A percentile compares a stretch with the other conserved stretches of the same genome.
Evolutionary conservation across 768 basidiomycete genomes (phyloP).

Genomic region (Suillus sp.): DNA sequence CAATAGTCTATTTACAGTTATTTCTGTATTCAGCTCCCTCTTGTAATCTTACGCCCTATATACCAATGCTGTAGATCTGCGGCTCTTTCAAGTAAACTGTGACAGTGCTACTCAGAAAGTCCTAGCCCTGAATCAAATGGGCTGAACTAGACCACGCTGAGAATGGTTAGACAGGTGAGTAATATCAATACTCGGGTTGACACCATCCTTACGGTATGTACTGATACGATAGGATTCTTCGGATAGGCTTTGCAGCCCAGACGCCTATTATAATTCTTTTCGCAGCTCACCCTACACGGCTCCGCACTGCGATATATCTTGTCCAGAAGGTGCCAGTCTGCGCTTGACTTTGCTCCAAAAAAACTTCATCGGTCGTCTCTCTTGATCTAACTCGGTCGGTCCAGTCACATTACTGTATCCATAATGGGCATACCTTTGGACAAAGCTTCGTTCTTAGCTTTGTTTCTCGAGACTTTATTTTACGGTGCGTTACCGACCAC

Average conservation of each 20-base stretch:
- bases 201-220: not conserved
- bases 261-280: not conserved
- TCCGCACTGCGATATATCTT: not conserved
- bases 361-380: not conserved
- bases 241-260: not conserved
- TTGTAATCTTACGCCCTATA: too few relatives aligned
- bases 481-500: not conserved
- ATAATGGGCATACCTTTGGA: constrained; percentile 2
- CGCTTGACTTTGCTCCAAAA: not conserved
- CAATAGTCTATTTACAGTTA: too few relatives aligned
- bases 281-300: not conserved
- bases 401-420: not conserved
- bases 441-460: constrained; percentile 1
- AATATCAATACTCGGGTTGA: not conserved
- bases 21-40: too few relatives aligned
- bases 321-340: not conserved
- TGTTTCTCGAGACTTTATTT: not conserved
- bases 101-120: not conserved
- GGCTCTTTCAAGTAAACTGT: not conserved
- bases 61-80: too few relatives aligned
- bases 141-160: not conserved
- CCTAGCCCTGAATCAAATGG: not conserved
- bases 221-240: not conserved
- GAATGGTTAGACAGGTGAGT: constrained; percentile 1
- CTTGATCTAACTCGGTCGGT: not conserved